Evolutionary conservation across 1,284 basidiomycete species (phyloP).

Genomic region (Porodaedalea pini): DNA sequence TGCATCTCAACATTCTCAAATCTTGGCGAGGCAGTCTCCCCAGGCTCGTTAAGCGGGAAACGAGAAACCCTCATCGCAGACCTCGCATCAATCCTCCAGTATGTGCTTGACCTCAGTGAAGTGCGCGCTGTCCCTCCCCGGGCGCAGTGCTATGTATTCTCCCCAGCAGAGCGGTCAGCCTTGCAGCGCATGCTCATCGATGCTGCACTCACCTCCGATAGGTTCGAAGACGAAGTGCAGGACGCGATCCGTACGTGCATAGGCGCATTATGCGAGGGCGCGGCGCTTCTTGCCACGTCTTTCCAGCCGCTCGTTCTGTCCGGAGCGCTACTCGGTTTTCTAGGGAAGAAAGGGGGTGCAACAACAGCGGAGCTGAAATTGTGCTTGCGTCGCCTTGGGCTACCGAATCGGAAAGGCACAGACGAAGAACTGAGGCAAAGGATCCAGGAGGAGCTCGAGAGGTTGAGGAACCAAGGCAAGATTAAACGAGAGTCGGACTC

Average conservation of each 20-base stretch:
- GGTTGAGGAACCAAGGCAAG: constrained; percentile 30
- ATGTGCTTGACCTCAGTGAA: constrained; percentile 28
- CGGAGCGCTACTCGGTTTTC: constrained; percentile 40
- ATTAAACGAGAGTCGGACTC: constrained; percentile 3
- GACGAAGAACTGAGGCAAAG: constrained; percentile 36
- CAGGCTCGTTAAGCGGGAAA: constrained; percentile 26
- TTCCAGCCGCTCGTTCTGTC: constrained; percentile 46
- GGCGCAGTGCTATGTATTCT: constrained; percentile 47
- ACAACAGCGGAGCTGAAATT: constrained; percentile 37
- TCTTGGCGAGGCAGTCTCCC: constrained; percentile 15
- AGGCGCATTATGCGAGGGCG: constrained; percentile 45
- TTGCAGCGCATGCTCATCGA: constrained; percentile 42
- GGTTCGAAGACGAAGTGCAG: constrained; percentile 28
- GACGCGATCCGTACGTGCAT: constrained; percentile 39
- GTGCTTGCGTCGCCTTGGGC: constrained; percentile 38
- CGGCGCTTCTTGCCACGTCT: constrained; percentile 42
- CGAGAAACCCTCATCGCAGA: constrained; percentile 33
- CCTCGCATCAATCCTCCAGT: constrained; percentile 36
- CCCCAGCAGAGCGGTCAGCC: constrained; percentile 35
- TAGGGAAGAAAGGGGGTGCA: constrained; percentile 33
- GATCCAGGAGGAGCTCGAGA: constrained; percentile 34
- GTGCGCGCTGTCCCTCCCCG: constrained; percentile 24
- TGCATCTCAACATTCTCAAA: constrained; percentile 34
- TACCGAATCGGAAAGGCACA: constrained; percentile 33
- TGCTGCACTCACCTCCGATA: constrained; percentile 36